These are phyloP conservation scores for Thalia dealbata DNA, from an alignment of 176 grass and related monocot species.

Conservation along the genomic window DNA sequence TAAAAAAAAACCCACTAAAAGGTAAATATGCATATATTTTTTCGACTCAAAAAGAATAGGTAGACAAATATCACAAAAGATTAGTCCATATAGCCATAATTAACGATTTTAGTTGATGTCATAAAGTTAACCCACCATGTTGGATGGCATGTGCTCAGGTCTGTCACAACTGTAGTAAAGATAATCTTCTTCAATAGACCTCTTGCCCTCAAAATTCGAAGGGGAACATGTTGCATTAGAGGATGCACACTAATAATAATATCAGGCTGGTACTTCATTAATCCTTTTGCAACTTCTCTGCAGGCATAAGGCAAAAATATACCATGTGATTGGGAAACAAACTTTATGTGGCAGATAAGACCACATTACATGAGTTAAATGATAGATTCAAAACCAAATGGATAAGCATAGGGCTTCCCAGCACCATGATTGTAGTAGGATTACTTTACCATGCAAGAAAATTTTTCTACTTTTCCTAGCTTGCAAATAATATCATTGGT, in stretches of 20 bases:
- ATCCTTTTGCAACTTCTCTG: slow-evolving; percentile 94
- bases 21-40: background rate
- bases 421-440: too few species aligned
- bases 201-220: slow-evolving; percentile 70
- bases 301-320: background rate
- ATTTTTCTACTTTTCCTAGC: too few species aligned
- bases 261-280: slow-evolving; percentile 98
- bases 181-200: slow-evolving; percentile 93
- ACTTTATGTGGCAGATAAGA: background rate
- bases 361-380: too few species aligned
- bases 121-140: slow-evolving; percentile 69
- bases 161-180: slow-evolving; percentile 93
- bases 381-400: too few species aligned
- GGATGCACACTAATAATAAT: slow-evolving; percentile 99
- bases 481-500: too few species aligned
- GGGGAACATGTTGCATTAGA: slow-evolving; percentile 97
- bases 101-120: background rate
- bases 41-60: background rate
- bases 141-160: slow-evolving; percentile 96
- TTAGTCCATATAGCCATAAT: background rate
- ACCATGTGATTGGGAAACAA: background rate
- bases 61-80: background rate
- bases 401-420: too few species aligned
- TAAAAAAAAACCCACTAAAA: slow-evolving; percentile 24
- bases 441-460: too few species aligned